Evolutionary conservation across 163 green algal species (phyloP), one percentile per base, ranked within the genome.

Genomic region (Scenedesmus sp.): DNA sequence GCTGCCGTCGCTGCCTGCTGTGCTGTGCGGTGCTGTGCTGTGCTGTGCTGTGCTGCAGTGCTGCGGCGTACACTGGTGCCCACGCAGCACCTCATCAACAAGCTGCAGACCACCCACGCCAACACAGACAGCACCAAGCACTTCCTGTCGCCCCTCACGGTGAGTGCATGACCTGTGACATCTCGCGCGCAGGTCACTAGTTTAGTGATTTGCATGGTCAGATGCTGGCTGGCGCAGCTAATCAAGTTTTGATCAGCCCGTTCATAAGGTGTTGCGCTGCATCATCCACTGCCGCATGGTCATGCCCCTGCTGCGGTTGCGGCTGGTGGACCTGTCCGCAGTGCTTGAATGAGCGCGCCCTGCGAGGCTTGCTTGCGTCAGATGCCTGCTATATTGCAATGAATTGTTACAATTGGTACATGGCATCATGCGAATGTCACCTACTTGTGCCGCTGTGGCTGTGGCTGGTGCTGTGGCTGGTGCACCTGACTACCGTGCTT

Each of bases 51-150:
- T 40, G 26, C 44, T 65, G 72, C 89, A 89, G 89, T 87, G 43
- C 81, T 93, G 84, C 84, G 90, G 4, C 84, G 85, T 40, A 83
- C 85, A 44, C 59, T 93, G 44, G 79, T 91, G 18, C 90, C 90
- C 22, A 90, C 85, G 22, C 84, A 91, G 53, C 76, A 93, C 53
- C 84, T 93, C 26, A 68, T 93, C 9, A 56, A 93, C 79, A 91
- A 93, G 84, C 90, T 93, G n/a, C 84, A 90, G 56, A 79, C 37
- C 40, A 85, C 51, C 3, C 43, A 90, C 59, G n/a, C 35, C 40
- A 70, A 84, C 56, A 87, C 40, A 49, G 78, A 65, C 68, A 83
- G 24, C 76, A 89, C 30, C 59, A 44, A 90, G 72, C 44, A 53
- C 85, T 90, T 90, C 68, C 85, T 90, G 10, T 85, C 85, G 15